A percentile compares a stretch with the other conserved stretches of the same genome.
Evolutionary conservation across 2,329 filamentous ascomycete species (phyloP).

Genomic region (Eutypella sp.): DNA sequence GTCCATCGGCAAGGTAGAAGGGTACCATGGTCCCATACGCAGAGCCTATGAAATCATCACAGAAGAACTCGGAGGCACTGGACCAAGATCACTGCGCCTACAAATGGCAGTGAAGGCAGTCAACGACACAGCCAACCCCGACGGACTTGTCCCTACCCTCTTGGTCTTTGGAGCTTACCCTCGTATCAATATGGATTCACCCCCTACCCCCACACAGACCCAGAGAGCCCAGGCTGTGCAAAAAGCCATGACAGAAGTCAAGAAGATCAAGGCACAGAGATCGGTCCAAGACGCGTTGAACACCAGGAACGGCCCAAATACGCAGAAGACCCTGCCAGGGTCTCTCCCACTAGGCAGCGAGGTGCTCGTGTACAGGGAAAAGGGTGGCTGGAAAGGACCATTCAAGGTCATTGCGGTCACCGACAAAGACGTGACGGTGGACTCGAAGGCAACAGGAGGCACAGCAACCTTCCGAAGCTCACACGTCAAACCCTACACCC

Average conservation of each 20-base stretch:
- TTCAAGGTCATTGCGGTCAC: background rate
- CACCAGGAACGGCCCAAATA: background rate
- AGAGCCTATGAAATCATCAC: background rate
- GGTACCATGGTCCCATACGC: background rate
- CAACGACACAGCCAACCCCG: background rate
- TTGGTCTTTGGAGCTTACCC: background rate
- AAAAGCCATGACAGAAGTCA: background rate
- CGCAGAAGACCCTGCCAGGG: background rate
- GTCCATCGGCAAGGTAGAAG: background rate
- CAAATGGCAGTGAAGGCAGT: background rate
- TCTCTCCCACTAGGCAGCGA: background rate
- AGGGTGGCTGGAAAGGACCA: background rate
- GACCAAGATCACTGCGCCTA: background rate
- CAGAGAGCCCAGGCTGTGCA: background rate
- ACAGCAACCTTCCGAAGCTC: background rate
- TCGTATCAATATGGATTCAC: background rate
- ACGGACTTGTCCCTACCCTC: background rate
- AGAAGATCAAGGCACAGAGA: background rate
- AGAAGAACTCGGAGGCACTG: background rate
- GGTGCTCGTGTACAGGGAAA: background rate
- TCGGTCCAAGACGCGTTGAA: background rate
- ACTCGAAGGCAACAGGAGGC: background rate
- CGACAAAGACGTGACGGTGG: background rate
- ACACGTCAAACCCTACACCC: background rate
- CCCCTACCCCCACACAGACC: background rate